Evolutionary conservation across 371 early-diverging fungal genomes (phyloP).

Genomic region (Mucor piriformis): DNA sequence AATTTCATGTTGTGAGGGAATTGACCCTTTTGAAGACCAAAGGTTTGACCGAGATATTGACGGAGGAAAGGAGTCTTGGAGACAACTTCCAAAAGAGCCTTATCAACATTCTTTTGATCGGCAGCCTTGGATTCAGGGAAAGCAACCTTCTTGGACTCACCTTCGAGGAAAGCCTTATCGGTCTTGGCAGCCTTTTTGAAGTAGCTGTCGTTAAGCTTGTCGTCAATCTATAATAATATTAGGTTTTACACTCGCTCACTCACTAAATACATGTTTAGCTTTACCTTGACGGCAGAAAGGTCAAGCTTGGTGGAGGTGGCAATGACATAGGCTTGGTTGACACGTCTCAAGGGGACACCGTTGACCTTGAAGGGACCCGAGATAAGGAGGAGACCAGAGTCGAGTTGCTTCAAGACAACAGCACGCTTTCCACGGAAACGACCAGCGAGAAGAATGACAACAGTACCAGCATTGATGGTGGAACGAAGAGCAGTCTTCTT

Average conservation of each 20-base stretch:
- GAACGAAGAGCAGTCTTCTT: constrained; percentile 75
- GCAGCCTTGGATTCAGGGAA: constrained; percentile 70
- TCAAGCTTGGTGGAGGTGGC: constrained; percentile 98
- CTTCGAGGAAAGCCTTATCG: constrained; percentile 89
- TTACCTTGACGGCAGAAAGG: constrained; percentile 73
- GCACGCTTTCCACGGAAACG: constrained; percentile 96
- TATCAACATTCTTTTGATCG: constrained; percentile 89
- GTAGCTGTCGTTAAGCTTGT: constrained; percentile 89
- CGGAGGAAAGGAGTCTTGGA: constrained; percentile 83
- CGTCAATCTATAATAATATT: constrained; percentile 51
- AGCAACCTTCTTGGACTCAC: constrained; percentile 67
- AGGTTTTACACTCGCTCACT: neutral
- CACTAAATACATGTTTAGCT: neutral
- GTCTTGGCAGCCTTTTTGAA: constrained; percentile 79
- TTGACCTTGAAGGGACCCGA: constrained; percentile 97
- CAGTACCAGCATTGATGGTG: constrained; percentile 95
- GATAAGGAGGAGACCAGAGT: constrained; percentile 91
- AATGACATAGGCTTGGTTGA: constrained; percentile 98
- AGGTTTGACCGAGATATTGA: constrained; percentile 84
- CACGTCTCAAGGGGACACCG: constrained; percentile 96
- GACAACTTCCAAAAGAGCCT: constrained; percentile 75
- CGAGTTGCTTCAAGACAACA: constrained; percentile 96
- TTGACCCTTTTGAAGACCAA: constrained; percentile 93
- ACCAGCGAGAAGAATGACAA: constrained; percentile 95
- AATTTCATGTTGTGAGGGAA: constrained; percentile 92